Percentiles rank a stretch among this genome's conserved stretches.
Conservation (phyloP, 2,329 filamentous ascomycete species). For the Penicillium janthinellum region DNA sequence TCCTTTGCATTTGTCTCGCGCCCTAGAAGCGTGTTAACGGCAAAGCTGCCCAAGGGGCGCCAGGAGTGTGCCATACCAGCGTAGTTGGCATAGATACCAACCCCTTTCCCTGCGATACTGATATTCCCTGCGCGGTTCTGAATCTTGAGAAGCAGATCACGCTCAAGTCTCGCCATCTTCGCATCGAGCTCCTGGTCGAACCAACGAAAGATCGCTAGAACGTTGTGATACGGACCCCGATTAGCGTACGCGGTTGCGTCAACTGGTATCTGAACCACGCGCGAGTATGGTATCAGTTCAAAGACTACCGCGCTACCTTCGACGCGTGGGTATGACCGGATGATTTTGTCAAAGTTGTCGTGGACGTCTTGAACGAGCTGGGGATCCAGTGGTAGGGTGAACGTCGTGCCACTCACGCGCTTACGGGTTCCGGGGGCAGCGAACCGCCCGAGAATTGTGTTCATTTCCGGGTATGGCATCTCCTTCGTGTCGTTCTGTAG, state of each 20-base stretch:
- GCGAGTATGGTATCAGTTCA: conserved; percentile 2
- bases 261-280: conserved; percentile 1
- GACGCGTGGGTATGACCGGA: conserved; percentile 1
- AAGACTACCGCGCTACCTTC: background rate
- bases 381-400: conserved; percentile 3
- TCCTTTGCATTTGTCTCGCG: background rate
- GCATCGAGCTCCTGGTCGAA: background rate
- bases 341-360: background rate
- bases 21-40: background rate
- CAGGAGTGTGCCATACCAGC: background rate
- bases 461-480: background rate
- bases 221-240: background rate
- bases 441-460: background rate
- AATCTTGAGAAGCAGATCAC: background rate
- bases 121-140: background rate
- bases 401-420: background rate
- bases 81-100: background rate
- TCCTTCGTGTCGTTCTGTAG: background rate
- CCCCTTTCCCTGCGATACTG: background rate
- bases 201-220: background rate
- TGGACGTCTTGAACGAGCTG: conserved; percentile 4
- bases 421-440: background rate
- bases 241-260: background rate
- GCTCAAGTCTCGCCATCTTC: background rate
- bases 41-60: background rate